Evolutionary conservation across 306 rosid genomes (phyloP).

Genomic region (Oxytropis ochrocephala): DNA sequence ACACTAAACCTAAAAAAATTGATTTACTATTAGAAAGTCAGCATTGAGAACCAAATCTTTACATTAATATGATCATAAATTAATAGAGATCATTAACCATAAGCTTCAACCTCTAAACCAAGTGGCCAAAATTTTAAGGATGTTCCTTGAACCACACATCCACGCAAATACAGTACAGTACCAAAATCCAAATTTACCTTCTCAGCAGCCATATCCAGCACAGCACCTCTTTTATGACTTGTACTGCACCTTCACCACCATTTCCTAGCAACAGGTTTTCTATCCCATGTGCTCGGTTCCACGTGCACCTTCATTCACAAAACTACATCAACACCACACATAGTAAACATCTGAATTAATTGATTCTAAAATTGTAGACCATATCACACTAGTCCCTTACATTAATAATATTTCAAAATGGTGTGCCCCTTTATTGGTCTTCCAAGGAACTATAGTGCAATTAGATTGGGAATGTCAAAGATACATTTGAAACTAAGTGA

Average conservation of each 20-base stretch:
- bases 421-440: too few species aligned
- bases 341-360: too few species aligned
- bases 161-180: slow-evolving; percentile 15
- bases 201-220: background rate
- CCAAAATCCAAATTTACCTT: background rate
- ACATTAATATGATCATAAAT: background rate
- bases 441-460: too few species aligned
- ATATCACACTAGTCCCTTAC: too few species aligned
- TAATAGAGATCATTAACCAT: background rate
- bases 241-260: background rate
- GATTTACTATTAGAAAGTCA: background rate
- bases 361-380: too few species aligned
- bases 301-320: background rate
- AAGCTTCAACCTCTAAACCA: slow-evolving; percentile 19
- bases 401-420: too few species aligned
- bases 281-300: background rate
- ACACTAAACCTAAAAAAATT: background rate
- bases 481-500: too few species aligned
- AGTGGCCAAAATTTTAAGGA: background rate
- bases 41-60: background rate
- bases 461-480: too few species aligned
- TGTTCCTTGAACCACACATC: slow-evolving; percentile 19
- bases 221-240: slow-evolving; percentile 28
- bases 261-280: background rate
- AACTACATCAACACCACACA: background rate